A percentile compares a stretch with the other conserved stretches of the same genome.
phyloP scores from a whole-genome alignment of 1,139 yeast genomes.

The Hemisphaericaspora lyxosophila region DNA sequence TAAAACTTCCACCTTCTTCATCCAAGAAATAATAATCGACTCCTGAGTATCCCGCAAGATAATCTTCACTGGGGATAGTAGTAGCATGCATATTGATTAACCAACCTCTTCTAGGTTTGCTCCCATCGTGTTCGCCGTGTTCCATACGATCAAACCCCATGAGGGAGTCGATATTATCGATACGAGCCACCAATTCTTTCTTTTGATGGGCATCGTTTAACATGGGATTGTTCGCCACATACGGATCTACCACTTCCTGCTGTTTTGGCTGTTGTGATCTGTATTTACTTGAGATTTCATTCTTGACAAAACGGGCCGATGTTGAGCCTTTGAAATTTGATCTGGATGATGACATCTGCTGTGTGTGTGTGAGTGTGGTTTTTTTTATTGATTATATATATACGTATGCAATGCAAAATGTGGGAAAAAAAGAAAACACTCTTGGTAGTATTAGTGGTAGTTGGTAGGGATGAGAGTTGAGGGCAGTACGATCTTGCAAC shows the following conservation, averaged over 20 bases:
- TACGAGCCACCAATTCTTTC: conserved; percentile 48
- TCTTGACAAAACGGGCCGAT: conserved; percentile 58
- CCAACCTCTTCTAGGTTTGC: conserved; percentile 77
- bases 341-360: conserved; percentile 10
- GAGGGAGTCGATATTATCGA: conserved; percentile 64
- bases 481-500: no score
- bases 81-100: conserved; percentile 82
- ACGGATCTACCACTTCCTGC: conserved; percentile 20
- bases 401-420: background rate
- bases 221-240: conserved; percentile 40
- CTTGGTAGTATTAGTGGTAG: no score
- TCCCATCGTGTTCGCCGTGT: conserved; percentile 52
- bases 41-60: conserved; percentile 69
- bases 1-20: conserved; percentile 96
- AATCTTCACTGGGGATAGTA: conserved; percentile 55
- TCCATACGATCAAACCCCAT: conserved; percentile 87
- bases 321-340: conserved; percentile 46
- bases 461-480: no score
- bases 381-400: background rate
- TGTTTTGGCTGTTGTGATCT: conserved; percentile 14
- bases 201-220: conserved; percentile 38
- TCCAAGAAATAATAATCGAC: conserved; percentile 96
- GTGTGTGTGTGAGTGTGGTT: background rate
- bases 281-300: conserved; percentile 18
- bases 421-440: no score